These are phyloP conservation scores for Trichoderma oligosporum DNA, from an alignment of 2,329 filamentous ascomycete species.

Conservation along the genomic window DNA sequence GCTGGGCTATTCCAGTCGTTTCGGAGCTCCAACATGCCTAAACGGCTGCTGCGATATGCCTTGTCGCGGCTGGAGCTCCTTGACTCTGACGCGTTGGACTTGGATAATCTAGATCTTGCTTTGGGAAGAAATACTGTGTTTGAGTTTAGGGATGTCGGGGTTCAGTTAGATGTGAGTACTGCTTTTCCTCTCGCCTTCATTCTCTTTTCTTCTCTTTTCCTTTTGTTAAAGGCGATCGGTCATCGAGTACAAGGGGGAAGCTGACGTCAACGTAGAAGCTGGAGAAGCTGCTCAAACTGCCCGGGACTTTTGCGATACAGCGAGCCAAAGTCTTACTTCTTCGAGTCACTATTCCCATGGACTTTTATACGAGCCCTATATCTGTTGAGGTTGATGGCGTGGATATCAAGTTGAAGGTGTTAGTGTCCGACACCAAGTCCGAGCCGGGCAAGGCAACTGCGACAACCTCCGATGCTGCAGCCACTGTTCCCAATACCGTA, in stretches of 20 bases:
- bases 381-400: conserved; percentile 77
- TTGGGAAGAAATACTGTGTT: conserved; percentile 78
- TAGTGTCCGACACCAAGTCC: conserved; percentile 30
- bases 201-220: conserved; percentile 5
- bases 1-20: conserved; percentile 67
- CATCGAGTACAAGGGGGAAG: conserved; percentile 23
- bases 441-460: conserved; percentile 42
- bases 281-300: conserved; percentile 68
- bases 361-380: conserved; percentile 83
- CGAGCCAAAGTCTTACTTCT: conserved; percentile 73
- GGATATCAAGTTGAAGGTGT: conserved; percentile 62
- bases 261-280: conserved; percentile 60
- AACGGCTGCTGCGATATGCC: conserved; percentile 82
- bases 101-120: conserved; percentile 80
- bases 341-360: conserved; percentile 78
- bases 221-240: background rate
- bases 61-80: conserved; percentile 80
- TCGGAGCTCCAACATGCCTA: conserved; percentile 71
- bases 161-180: conserved; percentile 65
- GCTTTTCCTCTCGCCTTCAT: background rate
- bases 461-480: conserved; percentile 27
- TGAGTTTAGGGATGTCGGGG: conserved; percentile 80
- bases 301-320: conserved; percentile 64
- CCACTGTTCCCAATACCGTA: conserved; percentile 61
- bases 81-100: conserved; percentile 79